A percentile compares a stretch with the other conserved stretches of the same genome.
Evolutionary conservation across 208 protist genomes (phyloP).

Genomic region (Porcisia deanei): DNA sequence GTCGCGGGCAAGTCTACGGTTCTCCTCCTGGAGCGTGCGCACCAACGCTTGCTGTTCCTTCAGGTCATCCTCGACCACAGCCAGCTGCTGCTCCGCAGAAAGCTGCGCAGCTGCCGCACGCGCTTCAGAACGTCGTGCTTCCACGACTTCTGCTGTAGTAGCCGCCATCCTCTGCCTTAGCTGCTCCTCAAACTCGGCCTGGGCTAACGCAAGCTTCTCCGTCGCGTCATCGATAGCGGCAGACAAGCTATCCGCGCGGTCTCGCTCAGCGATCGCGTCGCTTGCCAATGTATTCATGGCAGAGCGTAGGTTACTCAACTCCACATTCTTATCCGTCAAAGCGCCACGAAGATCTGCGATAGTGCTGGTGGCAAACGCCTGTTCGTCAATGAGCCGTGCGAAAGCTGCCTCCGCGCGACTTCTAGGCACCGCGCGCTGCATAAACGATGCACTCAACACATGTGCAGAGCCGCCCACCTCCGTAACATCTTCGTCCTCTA

Average conservation of each 20-base stretch:
- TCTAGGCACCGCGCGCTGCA: not conserved
- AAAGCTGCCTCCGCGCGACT: not conserved
- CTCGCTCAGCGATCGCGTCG: slow-evolving; percentile 10
- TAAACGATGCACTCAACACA: not conserved
- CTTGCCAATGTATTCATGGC: slow-evolving; percentile 32
- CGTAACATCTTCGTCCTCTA: not conserved
- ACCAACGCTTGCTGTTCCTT: slow-evolving; percentile 13
- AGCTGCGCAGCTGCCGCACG: slow-evolving; percentile 38
- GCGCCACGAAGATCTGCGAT: not conserved
- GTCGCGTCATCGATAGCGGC: slow-evolving; percentile 29
- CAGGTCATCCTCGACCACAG: slow-evolving; percentile 29
- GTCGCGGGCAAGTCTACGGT: slow-evolving; percentile 29
- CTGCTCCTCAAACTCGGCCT: slow-evolving; percentile 54
- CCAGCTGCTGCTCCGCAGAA: slow-evolving; percentile 37
- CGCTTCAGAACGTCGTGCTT: slow-evolving; percentile 37
- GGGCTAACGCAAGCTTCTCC: slow-evolving; percentile 17
- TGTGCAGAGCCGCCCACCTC: not conserved
- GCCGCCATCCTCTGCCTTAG: slow-evolving; percentile 18
- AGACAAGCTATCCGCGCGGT: slow-evolving; percentile 27
- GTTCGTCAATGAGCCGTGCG: not conserved
- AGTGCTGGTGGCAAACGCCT: not conserved
- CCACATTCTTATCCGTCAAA: not conserved
- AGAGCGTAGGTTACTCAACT: not conserved
- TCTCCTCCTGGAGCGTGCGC: slow-evolving; percentile 27
- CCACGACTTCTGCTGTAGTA: slow-evolving; percentile 41